Conservation (phyloP, 495 filamentous ascomycete genomes). For the Tuber melanosporum region DNA sequence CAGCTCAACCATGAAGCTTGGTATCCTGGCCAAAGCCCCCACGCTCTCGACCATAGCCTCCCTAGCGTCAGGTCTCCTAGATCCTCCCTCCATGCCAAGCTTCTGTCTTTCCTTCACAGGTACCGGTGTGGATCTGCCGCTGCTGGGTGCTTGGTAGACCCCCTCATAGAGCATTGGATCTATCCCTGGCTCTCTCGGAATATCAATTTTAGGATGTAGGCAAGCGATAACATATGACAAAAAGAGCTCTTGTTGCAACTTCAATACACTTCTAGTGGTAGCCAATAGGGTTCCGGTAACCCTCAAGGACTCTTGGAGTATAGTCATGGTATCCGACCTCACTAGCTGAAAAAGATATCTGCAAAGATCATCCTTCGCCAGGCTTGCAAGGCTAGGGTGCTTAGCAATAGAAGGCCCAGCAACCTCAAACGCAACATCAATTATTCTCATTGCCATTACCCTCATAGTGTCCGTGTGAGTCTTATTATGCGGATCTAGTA, state of each 20-base stretch:
- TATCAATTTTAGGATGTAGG: constrained; percentile 83
- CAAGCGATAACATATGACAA: constrained; percentile 91
- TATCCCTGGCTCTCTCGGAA: constrained; percentile 82
- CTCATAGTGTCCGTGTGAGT: constrained; percentile 91
- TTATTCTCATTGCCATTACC: constrained; percentile 93
- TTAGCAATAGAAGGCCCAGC: constrained; percentile 92
- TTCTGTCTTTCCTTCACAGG: constrained; percentile 89
- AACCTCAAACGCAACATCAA: constrained; percentile 94
- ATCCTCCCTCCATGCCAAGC: constrained; percentile 86
- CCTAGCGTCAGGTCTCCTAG: constrained; percentile 82
- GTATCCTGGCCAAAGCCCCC: constrained; percentile 81
- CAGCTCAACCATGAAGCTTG: constrained; percentile 86
- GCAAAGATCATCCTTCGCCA: constrained; percentile 91
- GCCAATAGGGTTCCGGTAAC: constrained; percentile 85
- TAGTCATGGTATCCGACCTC: constrained; percentile 87
- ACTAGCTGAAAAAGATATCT: constrained; percentile 94
- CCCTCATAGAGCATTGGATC: constrained; percentile 88
- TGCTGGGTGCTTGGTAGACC: constrained; percentile 79
- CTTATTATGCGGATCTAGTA: constrained; percentile 85
- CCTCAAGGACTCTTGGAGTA: constrained; percentile 82
- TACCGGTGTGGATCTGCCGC: constrained; percentile 85
- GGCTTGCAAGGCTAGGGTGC: constrained; percentile 77
- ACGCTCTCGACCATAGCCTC: constrained; percentile 99
- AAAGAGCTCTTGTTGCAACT: constrained; percentile 95
- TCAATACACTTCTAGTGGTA: constrained; percentile 85